Evolutionary conservation across 2,329 filamentous ascomycete genomes (phyloP), one percentile per base, ranked within the genome.

Genomic region (Diaporthe eres): DNA sequence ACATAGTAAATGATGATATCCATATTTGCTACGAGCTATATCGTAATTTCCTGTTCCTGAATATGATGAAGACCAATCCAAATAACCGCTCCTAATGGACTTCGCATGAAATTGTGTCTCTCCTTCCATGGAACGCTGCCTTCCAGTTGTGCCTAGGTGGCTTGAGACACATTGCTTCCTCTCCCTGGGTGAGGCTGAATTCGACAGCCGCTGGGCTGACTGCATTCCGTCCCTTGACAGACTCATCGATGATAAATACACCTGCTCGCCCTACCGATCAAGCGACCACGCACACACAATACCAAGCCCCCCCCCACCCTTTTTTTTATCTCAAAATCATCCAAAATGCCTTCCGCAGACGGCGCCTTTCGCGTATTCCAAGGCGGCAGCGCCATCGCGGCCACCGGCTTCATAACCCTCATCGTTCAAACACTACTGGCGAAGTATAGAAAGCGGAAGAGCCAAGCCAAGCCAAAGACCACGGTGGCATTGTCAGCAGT

Each of bases 121-220:
- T 22, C 22, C 4, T 34, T 37, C 57, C 22, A 42, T 25, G 5
- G 37, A 22, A 44, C 1, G 6, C 58, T 61, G 58, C 34, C 57
- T 25, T 61, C 10, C 34, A 17, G 34, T 39, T 15, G 58, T 61
- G 58, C 58, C 58, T 44, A 28, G 22, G 12, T 61, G 58, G 58
- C 58, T 61, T 61, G 37, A 61, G 58, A 61, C 58, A 61, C 10
- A 25, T 25, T 10, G 4, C n/a, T 17, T 44, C 22, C 37, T 42
- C 58, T 61, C 58, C 37, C 58, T 42, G 37, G 58, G 58, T 44
- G 58, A 61, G 58, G 58, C 58, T 19, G 37, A 61, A 44, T 61
- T 42, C 22, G 19, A 25, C 37, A 2, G 22, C 19, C 19, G 31
- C 12, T 42, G 34, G 57, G 57, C 34, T 61, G 57, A n/a, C 57